phyloP scores from a whole-genome alignment of 768 basidiomycete genomes.

The Boletus barrowsii region DNA sequence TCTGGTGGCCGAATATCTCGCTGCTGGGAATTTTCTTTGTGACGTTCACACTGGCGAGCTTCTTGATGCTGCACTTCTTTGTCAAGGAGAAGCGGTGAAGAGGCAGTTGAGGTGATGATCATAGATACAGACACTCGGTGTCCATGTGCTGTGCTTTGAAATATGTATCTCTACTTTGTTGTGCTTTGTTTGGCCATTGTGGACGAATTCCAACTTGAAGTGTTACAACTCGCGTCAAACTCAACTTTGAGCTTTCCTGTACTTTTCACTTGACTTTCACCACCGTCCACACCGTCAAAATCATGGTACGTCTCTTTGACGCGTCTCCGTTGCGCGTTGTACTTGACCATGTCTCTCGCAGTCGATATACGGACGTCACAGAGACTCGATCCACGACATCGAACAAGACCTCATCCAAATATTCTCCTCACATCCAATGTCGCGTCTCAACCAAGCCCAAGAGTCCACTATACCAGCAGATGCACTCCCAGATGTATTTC shows the following conservation, averaged over 20 bases:
- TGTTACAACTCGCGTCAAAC: slow-evolving; percentile 5
- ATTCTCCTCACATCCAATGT: slow-evolving; percentile 62
- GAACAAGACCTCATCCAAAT: slow-evolving; percentile 65
- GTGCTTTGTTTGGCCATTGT: slow-evolving; percentile 20
- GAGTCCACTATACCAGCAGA: slow-evolving; percentile 68
- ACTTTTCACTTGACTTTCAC: slow-evolving; percentile 1
- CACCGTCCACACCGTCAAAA: slow-evolving; percentile 7
- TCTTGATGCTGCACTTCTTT: slow-evolving; percentile 77
- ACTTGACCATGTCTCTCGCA: slow-evolving; percentile 10
- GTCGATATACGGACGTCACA: slow-evolving; percentile 52
- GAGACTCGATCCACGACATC: slow-evolving; percentile 70
- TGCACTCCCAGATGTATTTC: slow-evolving; percentile 68
- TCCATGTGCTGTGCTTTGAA: neutral
- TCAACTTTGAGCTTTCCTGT: slow-evolving; percentile 4
- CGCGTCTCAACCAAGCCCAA: slow-evolving; percentile 53
- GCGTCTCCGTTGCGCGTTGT: slow-evolving; percentile 3
- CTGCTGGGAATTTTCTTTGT: slow-evolving; percentile 85
- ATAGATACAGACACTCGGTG: neutral
- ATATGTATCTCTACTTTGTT: slow-evolving; percentile 4
- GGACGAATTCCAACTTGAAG: neutral
- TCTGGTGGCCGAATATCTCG: slow-evolving; percentile 98
- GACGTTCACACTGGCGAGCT: slow-evolving; percentile 73
- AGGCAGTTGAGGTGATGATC: neutral
- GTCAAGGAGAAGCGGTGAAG: slow-evolving; percentile 68
- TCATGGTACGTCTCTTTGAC: slow-evolving; percentile 24